phyloP scores from a whole-genome alignment of 2,329 filamentous ascomycete genomes.

The Domatiomyces catenatus region DNA sequence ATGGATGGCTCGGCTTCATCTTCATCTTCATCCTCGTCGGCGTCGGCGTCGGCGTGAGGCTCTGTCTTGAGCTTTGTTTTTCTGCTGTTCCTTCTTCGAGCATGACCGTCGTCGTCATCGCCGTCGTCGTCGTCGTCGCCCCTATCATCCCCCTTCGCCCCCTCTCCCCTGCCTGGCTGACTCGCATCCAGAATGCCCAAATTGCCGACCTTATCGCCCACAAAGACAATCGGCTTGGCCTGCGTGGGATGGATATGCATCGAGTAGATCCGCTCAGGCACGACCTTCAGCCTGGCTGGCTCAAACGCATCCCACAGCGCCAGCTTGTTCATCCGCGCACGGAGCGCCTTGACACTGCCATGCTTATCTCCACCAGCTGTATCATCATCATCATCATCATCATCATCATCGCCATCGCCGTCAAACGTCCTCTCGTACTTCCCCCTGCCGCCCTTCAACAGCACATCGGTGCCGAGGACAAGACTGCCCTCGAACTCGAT shows the following conservation, averaged over 20 bases:
- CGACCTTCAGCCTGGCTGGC: constrained; percentile 83
- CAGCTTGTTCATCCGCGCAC: constrained; percentile 62
- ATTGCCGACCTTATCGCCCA: constrained; percentile 84
- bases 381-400: constrained; percentile 61
- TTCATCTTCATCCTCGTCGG: constrained; percentile 53
- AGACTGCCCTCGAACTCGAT: constrained; percentile 67
- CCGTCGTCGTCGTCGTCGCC: constrained; percentile 40
- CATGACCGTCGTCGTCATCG: constrained; percentile 42
- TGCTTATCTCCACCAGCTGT: no score
- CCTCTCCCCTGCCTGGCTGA: constrained; percentile 49
- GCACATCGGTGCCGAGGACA: constrained; percentile 46
- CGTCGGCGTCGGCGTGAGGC: constrained; percentile 28
- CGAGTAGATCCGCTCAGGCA: constrained; percentile 71
- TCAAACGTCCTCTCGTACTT: constrained; percentile 75
- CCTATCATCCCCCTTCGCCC: constrained; percentile 41
- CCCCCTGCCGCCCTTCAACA: constrained; percentile 50
- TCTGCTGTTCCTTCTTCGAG: constrained; percentile 24
- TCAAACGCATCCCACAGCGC: constrained; percentile 70
- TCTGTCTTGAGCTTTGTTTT: constrained; percentile 3
- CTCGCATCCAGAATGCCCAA: constrained; percentile 84
- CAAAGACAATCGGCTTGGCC: constrained; percentile 78
- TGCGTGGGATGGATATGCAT: constrained; percentile 76
- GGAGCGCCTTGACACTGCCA: constrained; percentile 46
- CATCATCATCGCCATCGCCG: constrained; percentile 52
- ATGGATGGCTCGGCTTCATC: constrained; percentile 60